Evolutionary conservation across 805 yeast genomes (phyloP).

Genomic region (Saturnispora saitoi): DNA sequence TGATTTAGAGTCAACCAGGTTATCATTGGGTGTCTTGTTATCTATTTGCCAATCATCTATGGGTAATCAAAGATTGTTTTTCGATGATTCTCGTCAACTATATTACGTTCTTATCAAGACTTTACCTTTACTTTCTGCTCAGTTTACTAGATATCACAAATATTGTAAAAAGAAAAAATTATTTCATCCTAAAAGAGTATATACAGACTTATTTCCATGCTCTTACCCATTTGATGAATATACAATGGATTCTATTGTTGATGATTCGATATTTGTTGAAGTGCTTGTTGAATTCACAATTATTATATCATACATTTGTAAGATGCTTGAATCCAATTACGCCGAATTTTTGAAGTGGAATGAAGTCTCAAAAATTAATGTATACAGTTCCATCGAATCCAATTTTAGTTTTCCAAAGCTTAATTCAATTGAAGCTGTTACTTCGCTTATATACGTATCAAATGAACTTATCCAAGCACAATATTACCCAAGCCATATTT

Average conservation of each 20-base stretch:
- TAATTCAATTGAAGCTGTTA: slow-evolving; percentile 1
- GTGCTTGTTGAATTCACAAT: slow-evolving; percentile 60
- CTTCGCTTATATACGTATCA: slow-evolving; percentile 38
- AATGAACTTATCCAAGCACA: slow-evolving; percentile 30
- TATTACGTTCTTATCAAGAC: slow-evolving; percentile 43
- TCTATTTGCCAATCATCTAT: slow-evolving; percentile 33
- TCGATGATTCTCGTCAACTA: slow-evolving; percentile 28
- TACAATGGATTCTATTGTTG: slow-evolving; percentile 67
- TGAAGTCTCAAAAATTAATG: neutral
- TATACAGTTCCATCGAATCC: slow-evolving; percentile 2
- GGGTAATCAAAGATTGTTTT: slow-evolving; percentile 16
- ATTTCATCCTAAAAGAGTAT: slow-evolving; percentile 50
- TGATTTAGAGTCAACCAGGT: slow-evolving; percentile 52
- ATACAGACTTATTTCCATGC: slow-evolving; percentile 62
- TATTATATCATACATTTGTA: slow-evolving; percentile 47
- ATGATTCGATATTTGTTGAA: slow-evolving; percentile 63
- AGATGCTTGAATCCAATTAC: slow-evolving; percentile 17
- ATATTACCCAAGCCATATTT: slow-evolving; percentile 58
- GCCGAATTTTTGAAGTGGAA: slow-evolving; percentile 3
- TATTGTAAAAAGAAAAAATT: slow-evolving; percentile 36
- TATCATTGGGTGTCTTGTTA: slow-evolving; percentile 52
- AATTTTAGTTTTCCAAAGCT: slow-evolving; percentile 8
- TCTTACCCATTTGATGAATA: slow-evolving; percentile 53
- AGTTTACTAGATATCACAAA: slow-evolving; percentile 45
- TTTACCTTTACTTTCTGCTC: slow-evolving; percentile 44